Base-by-base conservation (phyloP, 306 rosid species). In the Adenanthera pavonina region DNA sequence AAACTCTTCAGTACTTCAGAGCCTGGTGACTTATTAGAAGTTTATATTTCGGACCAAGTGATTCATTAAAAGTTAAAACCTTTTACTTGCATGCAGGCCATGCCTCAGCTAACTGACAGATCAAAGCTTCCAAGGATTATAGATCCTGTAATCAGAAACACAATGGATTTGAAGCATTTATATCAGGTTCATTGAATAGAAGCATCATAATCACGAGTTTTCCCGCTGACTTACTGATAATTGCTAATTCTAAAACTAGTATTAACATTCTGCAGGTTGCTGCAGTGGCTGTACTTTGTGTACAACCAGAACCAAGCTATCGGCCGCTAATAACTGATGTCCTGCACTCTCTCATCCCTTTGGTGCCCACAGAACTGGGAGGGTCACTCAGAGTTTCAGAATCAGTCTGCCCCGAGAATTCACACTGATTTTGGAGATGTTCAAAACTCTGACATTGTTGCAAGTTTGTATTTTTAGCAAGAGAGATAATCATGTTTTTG, bases 91-190 rank as follows among this genome's bases (percentile, higher is more conserved):
- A 95, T 90, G 89, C 87, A 95, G 99, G 99, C 99, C 72, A 89
- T 93, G 90, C 97, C 97, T 69, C 98, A 93, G 84, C 90, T 95
- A 73, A 90, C 94, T 2, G 96, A 95, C 83, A 85, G 99, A 84
- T 86, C 92, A 20, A 92, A 89, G 87, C 97, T 95, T 84, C 97
- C 93, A 36, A 90, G 84, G 80, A 81, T 92, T 79, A 82, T 95
- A 54, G 99, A 95, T 90, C 91, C 87, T 41, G 91, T 85, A 78
- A 95, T 95, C 61, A 85, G 59, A 88, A 43, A 93, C 83, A 90
- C 94, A 2, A 95, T 95, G 97, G 99, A 93, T 89, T 85, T 92
- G 81, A 95, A 93, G 85, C 99, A 95, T 88, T 87, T 95, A 75
- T 95, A 92, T 80, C 99, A 95, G 94, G 97, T 95, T 70, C 64